Percentiles rank a stretch among this genome's conserved stretches.
phyloP scores from a whole-genome alignment of 2,329 filamentous ascomycete genomes.

The Gaeumannomyces sp. region DNA sequence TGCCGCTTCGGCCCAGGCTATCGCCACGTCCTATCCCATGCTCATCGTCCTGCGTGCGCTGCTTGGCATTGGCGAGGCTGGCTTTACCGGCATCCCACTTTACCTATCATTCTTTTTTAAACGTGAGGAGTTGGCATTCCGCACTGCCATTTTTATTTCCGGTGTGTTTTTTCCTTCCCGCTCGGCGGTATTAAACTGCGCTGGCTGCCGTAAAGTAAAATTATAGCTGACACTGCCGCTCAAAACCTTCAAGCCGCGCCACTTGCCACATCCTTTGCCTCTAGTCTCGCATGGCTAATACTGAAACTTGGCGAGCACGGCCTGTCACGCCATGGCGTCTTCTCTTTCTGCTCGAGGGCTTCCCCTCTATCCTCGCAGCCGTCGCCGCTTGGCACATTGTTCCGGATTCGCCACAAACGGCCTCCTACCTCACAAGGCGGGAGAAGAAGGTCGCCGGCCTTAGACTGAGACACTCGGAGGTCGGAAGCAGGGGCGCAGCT shows the following conservation, averaged over 20 bases:
- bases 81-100: conserved; percentile 57
- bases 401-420: conserved; percentile 67
- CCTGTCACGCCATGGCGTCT: conserved; percentile 81
- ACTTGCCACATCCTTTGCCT: conserved; percentile 75
- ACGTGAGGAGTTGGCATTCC: conserved; percentile 69
- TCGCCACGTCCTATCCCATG: conserved; percentile 56
- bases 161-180: conserved; percentile 32
- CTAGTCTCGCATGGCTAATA: conserved; percentile 73
- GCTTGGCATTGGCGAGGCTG: conserved; percentile 59
- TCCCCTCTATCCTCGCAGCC: conserved; percentile 71
- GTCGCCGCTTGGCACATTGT: conserved; percentile 68
- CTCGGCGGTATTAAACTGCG: conserved; percentile 11
- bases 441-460: conserved; percentile 65
- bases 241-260: conserved; percentile 65
- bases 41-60: conserved; percentile 50
- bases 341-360: conserved; percentile 77
- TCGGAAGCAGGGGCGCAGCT: conserved; percentile 9
- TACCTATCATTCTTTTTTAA: conserved; percentile 61
- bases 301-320: conserved; percentile 57
- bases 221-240: conserved; percentile 27
- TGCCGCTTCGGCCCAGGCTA: conserved; percentile 65
- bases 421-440: conserved; percentile 54
- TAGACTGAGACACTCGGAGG: conserved; percentile 45
- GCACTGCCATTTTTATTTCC: conserved; percentile 81
- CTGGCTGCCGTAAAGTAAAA: conserved; percentile 37